Conservation (phyloP, 2,329 filamentous ascomycete genomes). For the Rhexocercosporidium sp. region DNA sequence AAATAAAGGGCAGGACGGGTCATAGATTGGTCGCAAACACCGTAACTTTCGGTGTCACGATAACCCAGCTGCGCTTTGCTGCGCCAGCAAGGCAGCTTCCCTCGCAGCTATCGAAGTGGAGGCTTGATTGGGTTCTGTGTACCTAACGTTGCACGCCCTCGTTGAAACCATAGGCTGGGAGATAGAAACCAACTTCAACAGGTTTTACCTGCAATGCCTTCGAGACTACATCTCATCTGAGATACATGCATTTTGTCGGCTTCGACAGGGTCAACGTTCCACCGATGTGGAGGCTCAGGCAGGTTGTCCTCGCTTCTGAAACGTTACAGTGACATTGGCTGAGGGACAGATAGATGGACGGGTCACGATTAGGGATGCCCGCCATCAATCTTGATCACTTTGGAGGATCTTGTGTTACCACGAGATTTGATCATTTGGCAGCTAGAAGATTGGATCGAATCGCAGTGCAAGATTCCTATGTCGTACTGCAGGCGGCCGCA, state of each 20-base stretch:
- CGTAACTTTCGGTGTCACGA: neutral
- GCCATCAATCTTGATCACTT: neutral
- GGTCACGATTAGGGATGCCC: neutral
- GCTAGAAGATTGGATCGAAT: neutral
- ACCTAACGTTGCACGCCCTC: neutral
- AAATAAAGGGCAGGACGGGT: neutral
- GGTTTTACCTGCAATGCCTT: neutral
- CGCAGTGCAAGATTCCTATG: neutral
- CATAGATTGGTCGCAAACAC: neutral
- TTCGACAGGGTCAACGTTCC: conserved; percentile 8
- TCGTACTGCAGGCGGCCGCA: neutral
- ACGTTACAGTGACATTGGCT: conserved; percentile 12
- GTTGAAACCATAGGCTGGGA: neutral
- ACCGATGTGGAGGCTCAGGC: conserved; percentile 4
- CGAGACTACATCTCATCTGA: neutral
- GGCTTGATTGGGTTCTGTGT: neutral
- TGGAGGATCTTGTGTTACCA: neutral
- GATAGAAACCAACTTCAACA: neutral
- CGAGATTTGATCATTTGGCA: neutral
- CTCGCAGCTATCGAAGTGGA: neutral
- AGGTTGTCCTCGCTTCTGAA: neutral
- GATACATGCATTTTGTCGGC: neutral
- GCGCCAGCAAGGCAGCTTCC: neutral
- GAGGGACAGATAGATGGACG: conserved; percentile 1
- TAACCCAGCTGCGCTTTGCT: neutral